Conservation (phyloP, 306 rosid genomes). For the Pterocarpus macrocarpus region DNA sequence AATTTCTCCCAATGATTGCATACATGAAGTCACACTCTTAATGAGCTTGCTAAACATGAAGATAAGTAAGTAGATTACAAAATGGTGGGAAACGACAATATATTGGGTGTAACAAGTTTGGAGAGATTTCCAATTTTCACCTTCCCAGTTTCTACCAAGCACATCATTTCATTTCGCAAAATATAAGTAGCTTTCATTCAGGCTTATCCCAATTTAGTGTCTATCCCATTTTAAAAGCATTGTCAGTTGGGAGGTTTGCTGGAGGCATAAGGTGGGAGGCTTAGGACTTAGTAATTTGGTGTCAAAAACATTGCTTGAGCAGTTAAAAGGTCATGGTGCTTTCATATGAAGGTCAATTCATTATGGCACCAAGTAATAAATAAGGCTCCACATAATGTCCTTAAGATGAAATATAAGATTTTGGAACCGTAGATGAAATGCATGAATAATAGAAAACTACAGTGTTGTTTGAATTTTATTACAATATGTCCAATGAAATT, state of each 20-base stretch:
- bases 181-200: too few species aligned
- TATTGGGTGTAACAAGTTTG: too few species aligned
- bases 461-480: conserved; percentile 26
- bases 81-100: too few species aligned
- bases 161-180: too few species aligned
- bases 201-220: too few species aligned
- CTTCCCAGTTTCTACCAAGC: too few species aligned
- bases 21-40: background rate
- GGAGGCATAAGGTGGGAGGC: background rate
- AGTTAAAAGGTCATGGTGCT: conserved; percentile 20
- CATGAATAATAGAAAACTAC: background rate
- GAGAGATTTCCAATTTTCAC: too few species aligned
- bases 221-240: too few species aligned
- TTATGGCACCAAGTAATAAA: background rate
- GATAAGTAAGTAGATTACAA: too few species aligned
- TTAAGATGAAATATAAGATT: conserved; percentile 9
- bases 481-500: conserved; percentile 9
- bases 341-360: conserved; percentile 14
- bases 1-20: background rate
- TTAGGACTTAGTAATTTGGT: background rate
- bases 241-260: conserved; percentile 5
- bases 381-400: background rate
- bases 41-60: too few species aligned
- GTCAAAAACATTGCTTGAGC: background rate
- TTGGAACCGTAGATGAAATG: background rate